Conservation (phyloP, 2,329 filamentous ascomycete genomes). For the Macrophomina pseudophaseolina region DNA sequence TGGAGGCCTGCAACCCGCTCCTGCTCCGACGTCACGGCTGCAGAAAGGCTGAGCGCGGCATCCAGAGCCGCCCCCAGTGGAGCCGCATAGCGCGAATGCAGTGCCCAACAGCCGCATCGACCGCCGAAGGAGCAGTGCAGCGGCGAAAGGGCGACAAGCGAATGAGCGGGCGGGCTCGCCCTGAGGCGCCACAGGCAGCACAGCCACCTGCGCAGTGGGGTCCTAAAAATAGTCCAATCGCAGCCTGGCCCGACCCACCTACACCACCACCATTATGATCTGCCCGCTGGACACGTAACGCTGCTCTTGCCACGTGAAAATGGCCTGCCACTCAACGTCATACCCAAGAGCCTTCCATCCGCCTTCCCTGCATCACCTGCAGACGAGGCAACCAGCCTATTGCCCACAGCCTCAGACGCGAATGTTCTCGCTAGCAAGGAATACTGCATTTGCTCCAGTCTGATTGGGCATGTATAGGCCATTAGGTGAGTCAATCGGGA, state of each 20-base stretch:
- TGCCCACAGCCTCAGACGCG: slow-evolving; percentile 21
- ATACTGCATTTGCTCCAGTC: background rate
- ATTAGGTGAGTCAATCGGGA: slow-evolving; percentile 7
- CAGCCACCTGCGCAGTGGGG: slow-evolving; percentile 13
- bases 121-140: background rate
- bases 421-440: background rate
- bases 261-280: background rate
- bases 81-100: background rate
- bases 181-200: slow-evolving; percentile 6
- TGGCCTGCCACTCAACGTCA: slow-evolving; percentile 1
- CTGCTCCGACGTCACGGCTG: slow-evolving; percentile 13
- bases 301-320: slow-evolving; percentile 19
- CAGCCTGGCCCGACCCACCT: background rate
- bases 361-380: slow-evolving; percentile 10
- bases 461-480: background rate
- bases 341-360: background rate
- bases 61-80: slow-evolving; percentile 7
- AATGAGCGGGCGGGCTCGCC: background rate
- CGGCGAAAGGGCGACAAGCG: background rate
- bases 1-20: background rate
- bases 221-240: slow-evolving; percentile 16
- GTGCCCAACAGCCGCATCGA: background rate
- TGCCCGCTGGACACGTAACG: slow-evolving; percentile 7
- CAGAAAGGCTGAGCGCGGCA: slow-evolving; percentile 5
- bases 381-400: slow-evolving; percentile 5